Evolutionary conservation across 148 eudicot species (phyloP), one percentile per base, ranked within the genome.

Genomic region (Fagopyrum tataricum): DNA sequence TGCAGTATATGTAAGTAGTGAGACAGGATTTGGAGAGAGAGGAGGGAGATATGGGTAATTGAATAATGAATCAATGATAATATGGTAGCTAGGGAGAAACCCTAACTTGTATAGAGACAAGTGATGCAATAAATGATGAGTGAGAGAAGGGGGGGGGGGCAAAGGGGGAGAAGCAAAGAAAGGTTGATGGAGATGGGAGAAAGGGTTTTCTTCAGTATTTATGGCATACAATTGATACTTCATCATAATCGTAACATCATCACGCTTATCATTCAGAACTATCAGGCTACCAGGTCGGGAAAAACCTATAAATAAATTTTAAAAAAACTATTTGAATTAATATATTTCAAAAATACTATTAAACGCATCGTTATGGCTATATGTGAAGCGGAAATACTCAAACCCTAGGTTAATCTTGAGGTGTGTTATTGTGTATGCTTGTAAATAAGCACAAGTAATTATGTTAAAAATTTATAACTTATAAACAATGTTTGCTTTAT

Each of bases 121-220:
- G 2, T 20, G 20, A 7, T 8, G 21, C 21, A n/a, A 6, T 55
- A 7, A 55, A 70, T 44, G 58, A 74, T 72, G 21, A 72, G 58
- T 55, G 21, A 55, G 70, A 44, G 71, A 76, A n/a, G n/a, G n/a
- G n/a, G 71, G 20, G 74, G 58, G 77, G 67, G 37, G 74, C 44
- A 75, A 15, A 59, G 68, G 69, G 75, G 72, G 73, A 70, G 39
- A 75, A 18, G 44, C 41, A 39, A 4, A 14, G 70, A 44, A 7
- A 53, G 23, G 24, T 71, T 42, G 64, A 69, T 53, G 24, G 49
- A 43, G 18, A 62, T 67, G 59, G 56, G 47, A 53, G 31, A 7
- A 5, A 41, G 47, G 73, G 48, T 11, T 41, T 67, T 48, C 2
- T 17, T 39, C 20, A 52, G 56, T 52, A 52, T 52, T 52, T 52